Evolutionary conservation across 139 green algal species (phyloP), one percentile per base, ranked within the genome.

Genomic region (Mesotaenium endlicherianum): DNA sequence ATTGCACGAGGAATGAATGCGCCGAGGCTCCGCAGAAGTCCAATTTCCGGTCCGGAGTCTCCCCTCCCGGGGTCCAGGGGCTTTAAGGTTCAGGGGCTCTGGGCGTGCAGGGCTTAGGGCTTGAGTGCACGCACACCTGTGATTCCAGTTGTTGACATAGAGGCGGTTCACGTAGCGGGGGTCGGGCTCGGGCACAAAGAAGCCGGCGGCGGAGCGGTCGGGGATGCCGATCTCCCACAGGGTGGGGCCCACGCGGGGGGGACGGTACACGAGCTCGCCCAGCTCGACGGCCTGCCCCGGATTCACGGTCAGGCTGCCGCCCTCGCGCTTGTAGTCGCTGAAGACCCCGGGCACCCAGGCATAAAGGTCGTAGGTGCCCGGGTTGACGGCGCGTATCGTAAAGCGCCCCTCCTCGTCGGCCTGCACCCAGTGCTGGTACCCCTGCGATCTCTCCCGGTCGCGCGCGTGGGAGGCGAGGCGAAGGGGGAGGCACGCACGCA

Each of bases 311-410:
- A 75, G 11, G 64, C 40, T 42, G 14, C 17, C 14, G 34, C 40
- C 40, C 16, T 75, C 64, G 14, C 64, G 40, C 40, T 75, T 75
- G 64, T 58, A 75, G 14, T 75, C 64, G 40, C 64, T 16, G 34
- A 47, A 75, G 14, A 75, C 40, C 40, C 64, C 64, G 14, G 64
- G 64, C 11, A 75, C 64, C 64, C 64, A 75, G 34, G 34, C 64
- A 75, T 58, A 75, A 14, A 75, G 16, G 16, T 75, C 64, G 64
- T 75, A 75, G 34, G 40, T 75, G 11, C 64, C 64, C 17, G 64
- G 64, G 14, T 43, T 75, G 40, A 75, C 64, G 16, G 11, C 14
- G 34, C 17, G 14, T 14, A 75, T 75, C 34, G 16, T 16, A 16
- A 75, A 75, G 14, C 16, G 11, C 14, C 64, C 64, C 14, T 75